Percentiles rank a stretch among this genome's conserved stretches.
Evolutionary conservation across 2,329 filamentous ascomycete species (phyloP).

Genomic region (Penicillium sp.): DNA sequence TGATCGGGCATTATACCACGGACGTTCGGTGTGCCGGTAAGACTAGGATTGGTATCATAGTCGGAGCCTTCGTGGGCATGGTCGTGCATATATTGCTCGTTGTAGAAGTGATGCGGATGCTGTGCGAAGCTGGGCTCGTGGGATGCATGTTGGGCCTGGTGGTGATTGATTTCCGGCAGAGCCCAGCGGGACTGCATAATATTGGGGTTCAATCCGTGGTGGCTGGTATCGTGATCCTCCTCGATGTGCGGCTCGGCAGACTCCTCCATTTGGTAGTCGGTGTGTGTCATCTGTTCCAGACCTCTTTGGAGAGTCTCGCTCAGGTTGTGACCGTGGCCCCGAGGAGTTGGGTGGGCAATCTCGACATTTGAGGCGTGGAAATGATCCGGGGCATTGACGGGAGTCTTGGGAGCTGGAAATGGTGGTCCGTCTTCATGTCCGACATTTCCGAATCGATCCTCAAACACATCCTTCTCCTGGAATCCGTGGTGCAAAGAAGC

Average conservation of each 20-base stretch:
- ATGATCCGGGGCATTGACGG: conserved; percentile 38
- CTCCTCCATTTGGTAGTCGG: conserved; percentile 80
- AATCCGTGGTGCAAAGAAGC: conserved; percentile 37
- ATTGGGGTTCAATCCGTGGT: conserved; percentile 26
- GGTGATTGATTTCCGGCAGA: conserved; percentile 32
- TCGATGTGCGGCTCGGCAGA: conserved; percentile 75
- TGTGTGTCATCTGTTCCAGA: conserved; percentile 63
- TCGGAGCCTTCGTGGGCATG: conserved; percentile 57
- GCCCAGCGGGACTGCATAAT: conserved; percentile 40
- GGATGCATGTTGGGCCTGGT: conserved; percentile 23
- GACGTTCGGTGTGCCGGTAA: conserved; percentile 60
- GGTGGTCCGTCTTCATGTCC: conserved; percentile 24
- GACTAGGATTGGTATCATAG: conserved; percentile 71
- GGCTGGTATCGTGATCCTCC: conserved; percentile 56
- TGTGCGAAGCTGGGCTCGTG: conserved; percentile 24
- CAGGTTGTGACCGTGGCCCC: conserved; percentile 66
- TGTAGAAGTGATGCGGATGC: conserved; percentile 37
- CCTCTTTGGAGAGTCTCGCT: conserved; percentile 78
- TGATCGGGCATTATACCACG: conserved; percentile 30
- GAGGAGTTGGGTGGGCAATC: conserved; percentile 60
- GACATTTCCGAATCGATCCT: conserved; percentile 31
- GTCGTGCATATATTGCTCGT: conserved; percentile 32
- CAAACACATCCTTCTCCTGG: conserved; percentile 29
- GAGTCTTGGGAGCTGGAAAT: conserved; percentile 32
- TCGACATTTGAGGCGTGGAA: conserved; percentile 46